Evolutionary conservation across 805 yeast genomes (phyloP), one percentile per base, ranked within the genome.

Genomic region (Candida andamanensis): DNA sequence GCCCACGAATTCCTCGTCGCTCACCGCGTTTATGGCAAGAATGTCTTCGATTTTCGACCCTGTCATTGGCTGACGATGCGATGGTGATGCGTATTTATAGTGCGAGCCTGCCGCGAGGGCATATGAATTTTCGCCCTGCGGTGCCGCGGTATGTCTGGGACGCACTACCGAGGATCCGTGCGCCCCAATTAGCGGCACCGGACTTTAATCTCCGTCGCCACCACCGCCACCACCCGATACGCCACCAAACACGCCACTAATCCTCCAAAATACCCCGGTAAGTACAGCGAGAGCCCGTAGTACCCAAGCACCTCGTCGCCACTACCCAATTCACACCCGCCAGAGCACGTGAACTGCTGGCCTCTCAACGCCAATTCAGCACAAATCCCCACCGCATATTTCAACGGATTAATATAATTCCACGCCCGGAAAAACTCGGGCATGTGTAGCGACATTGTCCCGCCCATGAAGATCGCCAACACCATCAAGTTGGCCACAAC

Each of bases 401-500:
- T 81, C 42, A 82, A 53, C 3, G 95, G 95, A 32, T 80, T 80
- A n/a, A 82, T 45, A 56, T 77, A 86, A 54, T 85, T 85, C 49
- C 83, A 56, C 0, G 78, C 95, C 40, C 67, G 67, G 48, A 85
- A 66, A 29, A 86, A 76, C 2, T 57, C 59, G 16, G 81, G 82
- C 80, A 85, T 74, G n/a, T 78, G 66, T 45, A 85, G 60, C 0
- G 95, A 81, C 78, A 86, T 69, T 8, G 87, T 62, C 3, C 95
- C 96, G 1, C 85, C 83, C 92, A 86, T 82, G 44, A 82, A 75
- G 4, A 82, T 74, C 5, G 90, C 92, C 30, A 85, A 58, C 2
- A 85, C 74, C 32, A 83, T 59, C 17, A 82, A 51, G 6, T 77
- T 69, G 1, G 89, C 73, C 21, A 86, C 76, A 3, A 83, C 57